Evolutionary conservation across 2,329 filamentous ascomycete species (phyloP).

Genomic region (Corinectria fuckeliana): DNA sequence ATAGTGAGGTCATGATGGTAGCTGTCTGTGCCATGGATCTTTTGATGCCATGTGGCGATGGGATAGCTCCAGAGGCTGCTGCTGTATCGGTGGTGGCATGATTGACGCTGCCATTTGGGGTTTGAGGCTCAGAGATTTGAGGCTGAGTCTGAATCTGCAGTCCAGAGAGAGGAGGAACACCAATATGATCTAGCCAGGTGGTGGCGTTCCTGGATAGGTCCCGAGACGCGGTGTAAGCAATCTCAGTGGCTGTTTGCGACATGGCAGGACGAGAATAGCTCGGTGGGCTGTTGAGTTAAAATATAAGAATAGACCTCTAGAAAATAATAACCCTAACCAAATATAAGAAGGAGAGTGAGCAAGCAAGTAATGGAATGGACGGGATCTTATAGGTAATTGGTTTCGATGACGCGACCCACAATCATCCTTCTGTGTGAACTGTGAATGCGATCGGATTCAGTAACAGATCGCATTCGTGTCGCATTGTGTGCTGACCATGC

Average conservation of each 20-base stretch:
- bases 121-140: too few relatives aligned
- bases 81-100: background rate
- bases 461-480: background rate
- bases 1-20: slow-evolving; percentile 48
- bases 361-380: background rate
- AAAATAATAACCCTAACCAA: background rate
- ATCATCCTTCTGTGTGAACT: background rate
- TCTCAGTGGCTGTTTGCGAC: slow-evolving; percentile 18
- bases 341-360: too few relatives aligned
- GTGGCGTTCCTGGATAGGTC: background rate
- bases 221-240: background rate
- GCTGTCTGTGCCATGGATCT: slow-evolving; percentile 29
- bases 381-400: background rate
- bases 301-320: background rate
- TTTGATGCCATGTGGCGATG: slow-evolving; percentile 8
- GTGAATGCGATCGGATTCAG: slow-evolving; percentile 31
- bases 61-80: background rate
- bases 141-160: background rate
- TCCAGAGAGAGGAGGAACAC: background rate
- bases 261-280: slow-evolving; percentile 1
- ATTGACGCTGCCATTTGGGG: background rate
- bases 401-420: background rate
- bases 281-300: too few relatives aligned
- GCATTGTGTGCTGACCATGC: background rate
- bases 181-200: background rate